These are phyloP conservation scores for Hsuehochloa calcarea DNA, from an alignment of 176 grass and related monocot genomes.

Conservation along the genomic window DNA sequence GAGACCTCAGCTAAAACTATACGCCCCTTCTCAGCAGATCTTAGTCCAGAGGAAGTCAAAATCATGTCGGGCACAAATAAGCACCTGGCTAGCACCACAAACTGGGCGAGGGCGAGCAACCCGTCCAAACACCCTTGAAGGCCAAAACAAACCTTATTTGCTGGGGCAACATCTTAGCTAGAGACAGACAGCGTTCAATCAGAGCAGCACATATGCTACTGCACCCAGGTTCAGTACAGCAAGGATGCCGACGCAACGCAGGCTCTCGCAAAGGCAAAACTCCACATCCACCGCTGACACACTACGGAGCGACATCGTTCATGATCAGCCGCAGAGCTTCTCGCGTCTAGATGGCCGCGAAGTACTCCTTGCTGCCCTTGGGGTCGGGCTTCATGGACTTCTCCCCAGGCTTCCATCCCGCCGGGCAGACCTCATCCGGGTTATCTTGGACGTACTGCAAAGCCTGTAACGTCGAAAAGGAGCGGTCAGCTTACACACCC, in stretches of 20 bases:
- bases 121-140: background rate
- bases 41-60: background rate
- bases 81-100: background rate
- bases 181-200: constrained; percentile 15
- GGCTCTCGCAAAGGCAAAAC: constrained; percentile 19
- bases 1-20: background rate
- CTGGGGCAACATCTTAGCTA: background rate
- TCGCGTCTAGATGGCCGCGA: constrained; percentile 55
- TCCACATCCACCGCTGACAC: background rate
- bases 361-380: constrained; percentile 88
- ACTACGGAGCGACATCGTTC: background rate
- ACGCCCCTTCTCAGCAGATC: background rate
- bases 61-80: too few relatives aligned
- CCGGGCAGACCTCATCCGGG: constrained; percentile 94
- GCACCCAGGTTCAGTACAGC: constrained; percentile 15
- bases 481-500: background rate
- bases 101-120: background rate
- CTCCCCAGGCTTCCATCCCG: constrained; percentile 87
- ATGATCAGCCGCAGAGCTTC: constrained; percentile 19
- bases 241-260: background rate
- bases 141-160: constrained; percentile 19
- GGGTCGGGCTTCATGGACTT: constrained; percentile 86
- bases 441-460: constrained; percentile 93
- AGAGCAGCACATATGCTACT: constrained; percentile 20
- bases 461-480: constrained; percentile 52